A percentile compares a stretch with the other conserved stretches of the same genome.
These are phyloP conservation scores for Vigna radiata DNA, from an alignment of 306 rosid species.

Conservation along the genomic window DNA sequence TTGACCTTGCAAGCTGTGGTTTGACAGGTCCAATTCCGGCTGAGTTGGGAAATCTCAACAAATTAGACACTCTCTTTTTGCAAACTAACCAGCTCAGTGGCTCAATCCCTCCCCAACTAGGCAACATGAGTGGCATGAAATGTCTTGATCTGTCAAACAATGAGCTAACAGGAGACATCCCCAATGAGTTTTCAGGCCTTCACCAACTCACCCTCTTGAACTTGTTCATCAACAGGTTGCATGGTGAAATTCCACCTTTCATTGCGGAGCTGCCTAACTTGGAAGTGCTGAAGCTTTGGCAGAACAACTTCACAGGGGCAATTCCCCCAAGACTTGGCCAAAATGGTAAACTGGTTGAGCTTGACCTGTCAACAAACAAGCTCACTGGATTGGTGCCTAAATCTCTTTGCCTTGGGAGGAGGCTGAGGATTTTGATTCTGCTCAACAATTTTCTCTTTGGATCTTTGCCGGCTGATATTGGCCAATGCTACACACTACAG, in stretches of 20 bases:
- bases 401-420: conserved; percentile 71
- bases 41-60: conserved; percentile 71
- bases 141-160: conserved; percentile 86
- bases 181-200: conserved; percentile 69
- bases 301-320: conserved; percentile 81
- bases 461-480: conserved; percentile 76
- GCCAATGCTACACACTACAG: conserved; percentile 65
- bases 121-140: conserved; percentile 66
- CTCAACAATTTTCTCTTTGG: conserved; percentile 87
- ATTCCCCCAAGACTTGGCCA: conserved; percentile 80
- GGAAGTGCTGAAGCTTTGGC: conserved; percentile 81
- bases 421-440: conserved; percentile 68
- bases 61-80: conserved; percentile 77
- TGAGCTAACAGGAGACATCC: conserved; percentile 75
- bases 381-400: conserved; percentile 83
- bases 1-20: conserved; percentile 85
- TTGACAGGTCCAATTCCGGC: conserved; percentile 78
- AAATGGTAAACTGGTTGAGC: conserved; percentile 67
- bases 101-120: conserved; percentile 68
- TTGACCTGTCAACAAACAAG: conserved; percentile 87
- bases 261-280: conserved; percentile 73
- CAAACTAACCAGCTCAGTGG: conserved; percentile 84
- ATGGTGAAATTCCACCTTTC: conserved; percentile 76
- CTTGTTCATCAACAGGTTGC: conserved; percentile 81
- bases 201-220: conserved; percentile 72